Conservation (phyloP, 805 yeast genomes). For the Zygoascus flipseniorum region DNA sequence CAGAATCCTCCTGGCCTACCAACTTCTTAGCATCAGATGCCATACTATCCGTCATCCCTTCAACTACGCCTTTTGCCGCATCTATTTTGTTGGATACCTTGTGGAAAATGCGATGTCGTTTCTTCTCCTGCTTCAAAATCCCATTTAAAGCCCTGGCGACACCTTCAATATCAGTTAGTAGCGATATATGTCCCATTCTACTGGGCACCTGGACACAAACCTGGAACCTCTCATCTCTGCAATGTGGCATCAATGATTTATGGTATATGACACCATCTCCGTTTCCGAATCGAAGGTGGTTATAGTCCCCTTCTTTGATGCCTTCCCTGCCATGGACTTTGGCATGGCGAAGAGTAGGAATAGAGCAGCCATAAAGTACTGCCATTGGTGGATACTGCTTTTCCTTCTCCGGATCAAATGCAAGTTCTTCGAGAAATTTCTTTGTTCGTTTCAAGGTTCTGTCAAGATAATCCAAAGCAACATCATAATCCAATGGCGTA, state of each 20-base stretch:
- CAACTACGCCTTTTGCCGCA: no score
- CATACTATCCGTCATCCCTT: no score
- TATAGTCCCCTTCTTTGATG: conserved; percentile 62
- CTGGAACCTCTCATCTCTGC: conserved; percentile 48
- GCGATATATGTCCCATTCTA: conserved; percentile 66
- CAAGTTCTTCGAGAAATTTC: conserved; percentile 47
- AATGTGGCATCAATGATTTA: conserved; percentile 73
- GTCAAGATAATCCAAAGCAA: conserved; percentile 54
- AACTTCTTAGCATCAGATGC: no score
- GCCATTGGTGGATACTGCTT: conserved; percentile 73
- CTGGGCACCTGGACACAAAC: conserved; percentile 59
- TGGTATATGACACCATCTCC: conserved; percentile 93
- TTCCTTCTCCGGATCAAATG: conserved; percentile 40
- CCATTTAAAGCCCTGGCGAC: conserved; percentile 67
- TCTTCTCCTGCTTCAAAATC: conserved; percentile 36
- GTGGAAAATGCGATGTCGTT: neutral
- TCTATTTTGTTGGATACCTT: no score
- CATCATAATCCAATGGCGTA: conserved; percentile 28
- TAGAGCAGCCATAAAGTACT: conserved; percentile 67
- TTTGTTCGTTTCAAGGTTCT: conserved; percentile 56
- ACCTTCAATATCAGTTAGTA: conserved; percentile 64
- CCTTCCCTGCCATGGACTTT: conserved; percentile 54
- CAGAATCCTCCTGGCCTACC: no score
- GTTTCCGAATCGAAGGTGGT: conserved; percentile 72
- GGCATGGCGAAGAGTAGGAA: conserved; percentile 82